Percentiles rank a stretch among this genome's conserved stretches.
Conservation (phyloP, 352 stramenopile genomes). For the Phytophthora sp. region DNA sequence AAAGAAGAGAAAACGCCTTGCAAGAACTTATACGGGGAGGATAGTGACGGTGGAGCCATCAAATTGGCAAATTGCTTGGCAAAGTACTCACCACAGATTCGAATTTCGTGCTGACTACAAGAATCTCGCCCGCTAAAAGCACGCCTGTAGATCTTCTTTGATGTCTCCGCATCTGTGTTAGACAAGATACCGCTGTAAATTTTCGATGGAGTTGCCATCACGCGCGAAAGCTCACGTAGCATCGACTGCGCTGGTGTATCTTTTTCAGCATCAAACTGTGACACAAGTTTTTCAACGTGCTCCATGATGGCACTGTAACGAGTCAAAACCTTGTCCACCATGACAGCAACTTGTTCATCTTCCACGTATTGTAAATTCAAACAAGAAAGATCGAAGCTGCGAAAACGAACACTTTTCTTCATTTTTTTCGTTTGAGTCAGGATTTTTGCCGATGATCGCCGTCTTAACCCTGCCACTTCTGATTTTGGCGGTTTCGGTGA, state of each 20-base stretch:
- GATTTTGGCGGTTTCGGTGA: conserved; percentile 13
- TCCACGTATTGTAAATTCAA: conserved; percentile 64
- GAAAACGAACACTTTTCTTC: conserved; percentile 67
- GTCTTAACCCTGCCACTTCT: conserved; percentile 3
- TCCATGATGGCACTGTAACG: conserved; percentile 52
- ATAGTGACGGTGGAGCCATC: conserved; percentile 1
- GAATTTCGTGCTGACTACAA: conserved; percentile 50
- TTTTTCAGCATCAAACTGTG: not conserved
- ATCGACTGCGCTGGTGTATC: conserved; percentile 1
- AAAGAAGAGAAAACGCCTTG: conserved; percentile 59
- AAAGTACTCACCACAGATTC: conserved; percentile 47
- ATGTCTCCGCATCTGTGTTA: not conserved
- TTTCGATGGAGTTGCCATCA: conserved; percentile 24
- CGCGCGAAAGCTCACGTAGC: conserved; percentile 22
- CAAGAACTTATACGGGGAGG: conserved; percentile 47
- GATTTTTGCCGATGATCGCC: conserved; percentile 10
- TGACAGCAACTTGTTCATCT: conserved; percentile 40
- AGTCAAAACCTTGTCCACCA: conserved; percentile 53
- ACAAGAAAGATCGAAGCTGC: conserved; percentile 70
- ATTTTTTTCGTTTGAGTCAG: conserved; percentile 18
- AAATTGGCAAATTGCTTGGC: conserved; percentile 55
- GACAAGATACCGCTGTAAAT: conserved; percentile 4
- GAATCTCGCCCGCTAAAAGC: conserved; percentile 39
- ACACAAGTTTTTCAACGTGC: conserved; percentile 31
- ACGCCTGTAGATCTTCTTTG: conserved; percentile 29